Evolutionary conservation across 441 rosid species (phyloP).

Genomic region (Brassica balearica): DNA sequence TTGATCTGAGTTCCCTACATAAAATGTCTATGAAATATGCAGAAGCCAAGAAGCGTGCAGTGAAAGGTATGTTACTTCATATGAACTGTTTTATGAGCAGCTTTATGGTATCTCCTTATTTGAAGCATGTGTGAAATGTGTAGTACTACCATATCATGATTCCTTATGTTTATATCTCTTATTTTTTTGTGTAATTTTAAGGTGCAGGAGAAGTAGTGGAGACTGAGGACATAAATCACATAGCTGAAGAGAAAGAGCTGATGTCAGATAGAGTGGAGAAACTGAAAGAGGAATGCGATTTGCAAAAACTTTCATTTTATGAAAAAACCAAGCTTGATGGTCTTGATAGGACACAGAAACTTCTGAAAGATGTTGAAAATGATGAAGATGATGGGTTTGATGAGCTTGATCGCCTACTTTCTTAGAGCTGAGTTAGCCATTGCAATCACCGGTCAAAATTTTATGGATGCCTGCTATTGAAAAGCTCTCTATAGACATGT

Average conservation of each 20-base stretch:
- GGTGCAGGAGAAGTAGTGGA: slow-evolving; percentile 57
- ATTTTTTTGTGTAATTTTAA: slow-evolving; percentile 39
- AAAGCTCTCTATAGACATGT: neutral
- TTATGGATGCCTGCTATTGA: neutral
- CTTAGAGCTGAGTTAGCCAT: neutral
- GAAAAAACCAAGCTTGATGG: slow-evolving; percentile 51
- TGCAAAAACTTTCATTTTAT: slow-evolving; percentile 51
- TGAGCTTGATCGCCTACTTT: slow-evolving; percentile 52
- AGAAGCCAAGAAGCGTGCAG: slow-evolving; percentile 66
- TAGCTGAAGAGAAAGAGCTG: slow-evolving; percentile 53
- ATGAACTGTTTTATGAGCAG: neutral
- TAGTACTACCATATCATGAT: neutral
- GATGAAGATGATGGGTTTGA: slow-evolving; percentile 43
- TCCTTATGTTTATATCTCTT: neutral
- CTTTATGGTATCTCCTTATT: neutral
- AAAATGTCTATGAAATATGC: slow-evolving; percentile 63
- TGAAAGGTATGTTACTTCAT: slow-evolving; percentile 54
- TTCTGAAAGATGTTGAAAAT: slow-evolving; percentile 35
- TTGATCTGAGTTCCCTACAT: slow-evolving; percentile 55
- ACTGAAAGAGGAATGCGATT: slow-evolving; percentile 58
- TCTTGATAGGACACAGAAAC: slow-evolving; percentile 25
- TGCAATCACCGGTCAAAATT: neutral
- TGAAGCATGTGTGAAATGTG: neutral
- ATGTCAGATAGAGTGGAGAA: slow-evolving; percentile 53
- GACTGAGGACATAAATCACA: slow-evolving; percentile 58